Evolutionary conservation across 2,329 filamentous ascomycete genomes (phyloP).

Genomic region (Colletotrichum ledebouriae): DNA sequence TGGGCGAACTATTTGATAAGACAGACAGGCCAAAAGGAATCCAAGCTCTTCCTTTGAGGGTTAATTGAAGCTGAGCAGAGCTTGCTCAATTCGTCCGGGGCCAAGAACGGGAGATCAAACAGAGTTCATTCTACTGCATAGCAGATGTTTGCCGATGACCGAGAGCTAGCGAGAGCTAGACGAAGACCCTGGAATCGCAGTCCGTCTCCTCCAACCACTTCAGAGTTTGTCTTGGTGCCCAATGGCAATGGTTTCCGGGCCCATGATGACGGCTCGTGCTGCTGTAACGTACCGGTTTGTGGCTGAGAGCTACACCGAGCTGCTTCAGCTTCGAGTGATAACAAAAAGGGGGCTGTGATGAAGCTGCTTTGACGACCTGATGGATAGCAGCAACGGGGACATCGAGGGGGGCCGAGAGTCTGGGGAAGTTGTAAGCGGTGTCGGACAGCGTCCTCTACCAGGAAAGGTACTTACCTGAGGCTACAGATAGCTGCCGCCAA

Average conservation of each 20-base stretch:
- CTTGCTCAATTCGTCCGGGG: conserved; percentile 2
- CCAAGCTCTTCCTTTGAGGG: not conserved
- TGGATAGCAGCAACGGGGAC: not conserved
- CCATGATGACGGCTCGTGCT: conserved; percentile 13
- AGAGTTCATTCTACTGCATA: conserved; percentile 32
- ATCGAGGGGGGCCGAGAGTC: conserved; percentile 6
- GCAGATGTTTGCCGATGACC: conserved; percentile 17
- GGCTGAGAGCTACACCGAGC: conserved; percentile 11
- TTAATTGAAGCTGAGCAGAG: conserved; percentile 2
- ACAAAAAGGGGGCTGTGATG: conserved; percentile 1
- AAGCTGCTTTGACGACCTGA: not conserved
- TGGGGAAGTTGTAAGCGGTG: conserved; percentile 35
- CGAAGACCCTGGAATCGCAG: not conserved
- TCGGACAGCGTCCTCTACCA: not conserved
- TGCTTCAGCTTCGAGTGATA: not conserved
- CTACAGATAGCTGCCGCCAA: not conserved
- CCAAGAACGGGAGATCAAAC: conserved; percentile 24
- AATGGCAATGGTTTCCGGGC: not conserved
- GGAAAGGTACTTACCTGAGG: too few relatives aligned
- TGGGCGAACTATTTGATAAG: not conserved
- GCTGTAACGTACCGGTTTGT: not conserved
- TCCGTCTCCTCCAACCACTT: not conserved
- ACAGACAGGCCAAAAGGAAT: not conserved
- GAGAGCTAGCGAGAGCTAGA: not conserved
- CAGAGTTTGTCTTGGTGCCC: conserved; percentile 13